Evolutionary conservation across 352 stramenopile species (phyloP).

Genomic region (Phytophthora lateralis): DNA sequence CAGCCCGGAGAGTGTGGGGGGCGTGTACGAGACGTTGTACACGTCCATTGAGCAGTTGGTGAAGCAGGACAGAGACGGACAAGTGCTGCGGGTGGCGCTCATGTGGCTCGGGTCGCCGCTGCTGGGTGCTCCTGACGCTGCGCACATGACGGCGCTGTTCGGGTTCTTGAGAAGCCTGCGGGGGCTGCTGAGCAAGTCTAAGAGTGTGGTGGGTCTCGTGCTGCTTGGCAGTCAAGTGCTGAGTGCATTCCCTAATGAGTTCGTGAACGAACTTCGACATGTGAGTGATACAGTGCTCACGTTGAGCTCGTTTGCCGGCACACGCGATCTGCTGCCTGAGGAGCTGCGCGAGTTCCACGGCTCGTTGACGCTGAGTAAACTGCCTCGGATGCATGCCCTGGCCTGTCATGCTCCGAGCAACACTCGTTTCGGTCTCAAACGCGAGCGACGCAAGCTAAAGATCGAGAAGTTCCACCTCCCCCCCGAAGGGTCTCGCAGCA

Average conservation of each 20-base stretch:
- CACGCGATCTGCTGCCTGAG: constrained; percentile 55
- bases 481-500: constrained; percentile 62
- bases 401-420: constrained; percentile 60
- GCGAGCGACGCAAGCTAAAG: constrained; percentile 72
- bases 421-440: constrained; percentile 65
- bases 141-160: constrained; percentile 53
- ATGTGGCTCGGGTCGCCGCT: constrained; percentile 54
- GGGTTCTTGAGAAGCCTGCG: constrained; percentile 44
- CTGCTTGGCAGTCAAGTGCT: constrained; percentile 30
- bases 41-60: constrained; percentile 28
- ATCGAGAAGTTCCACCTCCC: constrained; percentile 82
- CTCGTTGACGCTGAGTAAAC: constrained; percentile 57
- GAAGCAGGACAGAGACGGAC: constrained; percentile 3
- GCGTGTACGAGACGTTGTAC: constrained; percentile 42
- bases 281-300: constrained; percentile 65
- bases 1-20: not conserved
- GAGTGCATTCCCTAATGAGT: constrained; percentile 32
- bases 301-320: constrained; percentile 60
- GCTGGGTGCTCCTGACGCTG: constrained; percentile 29
- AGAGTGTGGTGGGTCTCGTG: constrained; percentile 37
- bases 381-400: constrained; percentile 63
- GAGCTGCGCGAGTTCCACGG: constrained; percentile 72
- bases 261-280: constrained; percentile 57
- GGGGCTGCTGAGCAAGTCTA: constrained; percentile 23
- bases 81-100: constrained; percentile 53